Conservation (phyloP, 768 basidiomycete genomes). For the Tephrocybe sp. region DNA sequence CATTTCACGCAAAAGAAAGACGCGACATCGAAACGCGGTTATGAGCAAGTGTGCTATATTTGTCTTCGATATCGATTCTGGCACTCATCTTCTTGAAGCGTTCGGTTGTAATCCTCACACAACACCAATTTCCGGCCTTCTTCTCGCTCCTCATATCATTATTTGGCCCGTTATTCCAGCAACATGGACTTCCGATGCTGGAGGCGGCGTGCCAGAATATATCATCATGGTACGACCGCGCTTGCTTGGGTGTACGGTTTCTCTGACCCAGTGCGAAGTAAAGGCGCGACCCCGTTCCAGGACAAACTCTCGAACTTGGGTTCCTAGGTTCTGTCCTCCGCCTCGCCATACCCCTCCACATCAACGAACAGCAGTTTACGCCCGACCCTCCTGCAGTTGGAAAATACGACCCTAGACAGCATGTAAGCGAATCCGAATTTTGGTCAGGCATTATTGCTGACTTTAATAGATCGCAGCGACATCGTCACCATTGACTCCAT, state of each 20-base stretch:
- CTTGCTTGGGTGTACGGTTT: conserved; percentile 3
- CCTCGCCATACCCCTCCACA: conserved; percentile 64
- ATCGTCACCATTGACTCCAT: conserved; percentile 53
- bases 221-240: conserved; percentile 66
- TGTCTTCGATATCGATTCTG: conserved; percentile 1
- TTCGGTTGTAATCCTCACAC: conserved; percentile 78
- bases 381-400: conserved; percentile 49
- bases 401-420: conserved; percentile 48
- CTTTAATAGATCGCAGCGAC: conserved; percentile 62
- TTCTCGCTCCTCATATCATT: conserved; percentile 66
- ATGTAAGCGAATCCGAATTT: conserved; percentile 37
- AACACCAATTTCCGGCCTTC: conserved; percentile 78
- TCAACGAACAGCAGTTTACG: conserved; percentile 72
- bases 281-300: conserved; percentile 78
- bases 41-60: conserved; percentile 56
- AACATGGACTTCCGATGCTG: conserved; percentile 75
- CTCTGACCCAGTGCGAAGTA: conserved; percentile 39
- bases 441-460: conserved; percentile 5
- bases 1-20: conserved; percentile 75
- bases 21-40: conserved; percentile 67
- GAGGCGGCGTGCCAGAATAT: conserved; percentile 87
- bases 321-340: conserved; percentile 77
- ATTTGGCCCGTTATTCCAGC: conserved; percentile 72
- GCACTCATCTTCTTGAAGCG: conserved; percentile 39
- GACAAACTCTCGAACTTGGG: conserved; percentile 70